A percentile compares a stretch with the other conserved stretches of the same genome.
Conservation (phyloP, 768 basidiomycete genomes). For the Boletus fagicola region DNA sequence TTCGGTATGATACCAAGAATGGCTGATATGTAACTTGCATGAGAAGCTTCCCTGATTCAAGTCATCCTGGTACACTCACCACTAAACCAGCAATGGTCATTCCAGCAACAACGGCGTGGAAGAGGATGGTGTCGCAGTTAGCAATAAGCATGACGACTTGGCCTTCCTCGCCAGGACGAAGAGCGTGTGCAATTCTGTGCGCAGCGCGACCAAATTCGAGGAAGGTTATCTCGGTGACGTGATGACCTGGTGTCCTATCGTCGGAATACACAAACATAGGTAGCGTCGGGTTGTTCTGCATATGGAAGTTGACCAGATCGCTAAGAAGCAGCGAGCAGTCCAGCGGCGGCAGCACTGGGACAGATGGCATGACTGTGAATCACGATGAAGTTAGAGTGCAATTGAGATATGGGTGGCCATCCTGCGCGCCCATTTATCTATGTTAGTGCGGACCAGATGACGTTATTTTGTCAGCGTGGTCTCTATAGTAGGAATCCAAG, state of each 20-base stretch:
- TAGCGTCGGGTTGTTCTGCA: constrained; percentile 10
- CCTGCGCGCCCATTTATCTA: constrained; percentile 3
- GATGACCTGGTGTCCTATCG: constrained; percentile 12
- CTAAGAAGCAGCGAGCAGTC: constrained; percentile 17
- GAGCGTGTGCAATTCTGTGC: constrained; percentile 30
- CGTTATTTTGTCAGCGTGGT: not conserved
- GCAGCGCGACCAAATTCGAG: constrained; percentile 22
- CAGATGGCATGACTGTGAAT: constrained; percentile 1
- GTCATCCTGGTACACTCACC: constrained; percentile 31
- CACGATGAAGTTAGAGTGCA: not conserved
- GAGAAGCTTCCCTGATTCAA: constrained; percentile 24
- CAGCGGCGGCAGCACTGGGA: constrained; percentile 10
- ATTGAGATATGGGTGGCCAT: not conserved
- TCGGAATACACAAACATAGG: constrained; percentile 17
- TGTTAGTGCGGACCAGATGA: not conserved
- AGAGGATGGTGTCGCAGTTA: constrained; percentile 25
- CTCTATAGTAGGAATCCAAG: too few relatives aligned
- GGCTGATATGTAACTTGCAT: constrained; percentile 12
- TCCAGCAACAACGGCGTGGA: constrained; percentile 13
- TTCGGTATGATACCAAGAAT: constrained; percentile 33
- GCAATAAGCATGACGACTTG: constrained; percentile 34
- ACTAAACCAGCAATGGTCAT: constrained; percentile 29
- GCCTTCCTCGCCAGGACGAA: constrained; percentile 20
- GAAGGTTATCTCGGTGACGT: constrained; percentile 8
- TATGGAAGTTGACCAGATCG: constrained; percentile 20